phyloP scores from a whole-genome alignment of 805 yeast species.

The Saturnispora quitensis region DNA sequence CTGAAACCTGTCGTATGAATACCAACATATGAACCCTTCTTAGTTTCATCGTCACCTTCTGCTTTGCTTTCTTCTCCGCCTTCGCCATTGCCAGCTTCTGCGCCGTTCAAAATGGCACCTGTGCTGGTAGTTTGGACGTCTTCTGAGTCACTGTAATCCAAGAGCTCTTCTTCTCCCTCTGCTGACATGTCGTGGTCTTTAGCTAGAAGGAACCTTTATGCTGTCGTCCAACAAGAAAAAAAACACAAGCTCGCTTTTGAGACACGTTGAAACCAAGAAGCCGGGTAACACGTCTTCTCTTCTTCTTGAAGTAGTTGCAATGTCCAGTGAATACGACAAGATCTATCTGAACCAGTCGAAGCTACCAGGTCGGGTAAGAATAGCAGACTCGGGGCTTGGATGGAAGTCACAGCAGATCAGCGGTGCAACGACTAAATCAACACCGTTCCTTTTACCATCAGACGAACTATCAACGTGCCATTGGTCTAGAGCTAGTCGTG shows the following conservation, averaged over 20 bases:
- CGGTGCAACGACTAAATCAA: conserved; percentile 40
- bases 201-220: background rate
- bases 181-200: conserved; percentile 53
- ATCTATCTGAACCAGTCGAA: conserved; percentile 84
- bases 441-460: conserved; percentile 83
- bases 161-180: conserved; percentile 98
- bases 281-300: conserved; percentile 1
- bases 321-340: conserved; percentile 68
- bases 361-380: conserved; percentile 79
- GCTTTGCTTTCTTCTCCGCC: conserved; percentile 26
- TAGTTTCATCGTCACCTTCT: conserved; percentile 44
- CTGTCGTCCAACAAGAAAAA: background rate
- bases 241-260: background rate
- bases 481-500: conserved; percentile 94
- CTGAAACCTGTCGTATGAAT: conserved; percentile 98
- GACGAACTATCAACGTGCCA: conserved; percentile 69
- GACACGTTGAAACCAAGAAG: background rate
- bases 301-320: background rate
- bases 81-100: conserved; percentile 18
- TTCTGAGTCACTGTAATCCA: conserved; percentile 98
- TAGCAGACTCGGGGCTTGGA: conserved; percentile 95
- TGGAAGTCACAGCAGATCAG: conserved; percentile 58
- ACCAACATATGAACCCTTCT: conserved; percentile 97
- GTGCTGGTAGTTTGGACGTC: conserved; percentile 49
- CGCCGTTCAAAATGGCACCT: conserved; percentile 35